A percentile compares a stretch with the other conserved stretches of the same genome.
Evolutionary conservation across 345 rosid genomes (phyloP).

Genomic region (Euphorbia pulcherrima): DNA sequence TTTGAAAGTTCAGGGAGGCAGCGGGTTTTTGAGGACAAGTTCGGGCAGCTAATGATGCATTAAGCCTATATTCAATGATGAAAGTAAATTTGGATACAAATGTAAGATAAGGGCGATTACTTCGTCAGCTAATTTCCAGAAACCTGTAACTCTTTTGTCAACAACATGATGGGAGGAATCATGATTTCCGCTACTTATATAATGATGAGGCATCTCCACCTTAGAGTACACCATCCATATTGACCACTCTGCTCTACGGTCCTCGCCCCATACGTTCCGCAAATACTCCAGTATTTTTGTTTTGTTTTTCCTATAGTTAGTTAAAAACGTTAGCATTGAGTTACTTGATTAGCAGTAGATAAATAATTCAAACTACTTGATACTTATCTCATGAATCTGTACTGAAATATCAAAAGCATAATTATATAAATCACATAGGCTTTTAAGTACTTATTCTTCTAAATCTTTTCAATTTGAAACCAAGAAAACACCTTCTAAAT

Average conservation of each 20-base stretch:
- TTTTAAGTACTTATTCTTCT: neutral
- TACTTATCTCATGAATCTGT: neutral
- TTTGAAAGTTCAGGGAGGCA: too few relatives aligned
- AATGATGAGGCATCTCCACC: constrained; percentile 94
- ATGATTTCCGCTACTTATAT: constrained; percentile 66
- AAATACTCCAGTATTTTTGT: constrained; percentile 58
- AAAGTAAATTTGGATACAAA: constrained; percentile 2
- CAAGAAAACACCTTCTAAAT: neutral
- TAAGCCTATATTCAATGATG: too few relatives aligned
- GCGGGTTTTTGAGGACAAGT: too few relatives aligned
- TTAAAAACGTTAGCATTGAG: constrained; percentile 15
- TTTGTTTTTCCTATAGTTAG: constrained; percentile 57
- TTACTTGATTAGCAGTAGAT: constrained; percentile 1
- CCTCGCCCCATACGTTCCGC: constrained; percentile 66
- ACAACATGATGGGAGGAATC: constrained; percentile 51
- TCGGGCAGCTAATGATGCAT: too few relatives aligned
- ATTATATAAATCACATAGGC: neutral
- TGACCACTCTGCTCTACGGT: constrained; percentile 94
- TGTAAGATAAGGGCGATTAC: constrained; percentile 37
- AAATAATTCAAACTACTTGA: neutral
- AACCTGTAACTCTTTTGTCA: constrained; percentile 56
- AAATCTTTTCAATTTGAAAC: neutral
- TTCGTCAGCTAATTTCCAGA: constrained; percentile 64
- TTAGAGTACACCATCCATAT: constrained; percentile 95
- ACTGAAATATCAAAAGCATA: neutral